Percentiles rank a stretch among this genome's conserved stretches.
These are phyloP conservation scores for Chlorella sorokiniana DNA, from an alignment of 139 green algal genomes.

Conservation along the genomic window DNA sequence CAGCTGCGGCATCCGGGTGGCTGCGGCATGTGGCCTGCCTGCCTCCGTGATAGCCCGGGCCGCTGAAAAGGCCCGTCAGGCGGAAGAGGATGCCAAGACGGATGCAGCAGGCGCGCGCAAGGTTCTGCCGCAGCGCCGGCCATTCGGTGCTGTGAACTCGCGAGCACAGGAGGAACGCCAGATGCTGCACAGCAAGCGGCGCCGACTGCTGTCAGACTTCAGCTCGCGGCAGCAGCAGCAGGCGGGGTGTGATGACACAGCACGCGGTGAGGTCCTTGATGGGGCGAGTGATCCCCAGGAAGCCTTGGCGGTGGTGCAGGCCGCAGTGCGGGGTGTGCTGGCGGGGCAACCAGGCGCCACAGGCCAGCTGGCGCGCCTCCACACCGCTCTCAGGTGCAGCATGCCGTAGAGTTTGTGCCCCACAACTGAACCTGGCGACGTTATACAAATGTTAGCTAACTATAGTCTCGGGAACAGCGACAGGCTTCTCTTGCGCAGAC, in stretches of 20 bases:
- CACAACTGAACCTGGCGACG: too few relatives aligned
- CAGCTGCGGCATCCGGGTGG: constrained; percentile 57
- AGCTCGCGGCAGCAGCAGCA: background rate
- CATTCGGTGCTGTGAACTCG: too few relatives aligned
- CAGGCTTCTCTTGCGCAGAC: background rate
- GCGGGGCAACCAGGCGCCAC: background rate
- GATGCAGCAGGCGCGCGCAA: too few relatives aligned
- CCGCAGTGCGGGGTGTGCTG: background rate
- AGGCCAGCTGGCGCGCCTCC: background rate
- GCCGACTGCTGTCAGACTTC: background rate
- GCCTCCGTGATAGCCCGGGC: constrained; percentile 35
- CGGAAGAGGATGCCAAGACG: background rate
- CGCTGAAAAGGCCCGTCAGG: background rate
- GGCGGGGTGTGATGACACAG: background rate
- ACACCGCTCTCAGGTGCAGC: background rate
- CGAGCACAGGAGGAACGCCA: too few relatives aligned
- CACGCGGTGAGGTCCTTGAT: too few relatives aligned
- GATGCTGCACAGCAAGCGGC: too few relatives aligned
- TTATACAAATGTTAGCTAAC: too few relatives aligned
- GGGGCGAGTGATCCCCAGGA: background rate
- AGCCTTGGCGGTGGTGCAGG: background rate
- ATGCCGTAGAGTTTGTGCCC: too few relatives aligned
- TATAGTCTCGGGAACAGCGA: background rate
- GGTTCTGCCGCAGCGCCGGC: too few relatives aligned
- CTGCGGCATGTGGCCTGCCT: constrained; percentile 44